phyloP scores from a whole-genome alignment of 257 asterid genomes.

The Solanum rostratum region DNA sequence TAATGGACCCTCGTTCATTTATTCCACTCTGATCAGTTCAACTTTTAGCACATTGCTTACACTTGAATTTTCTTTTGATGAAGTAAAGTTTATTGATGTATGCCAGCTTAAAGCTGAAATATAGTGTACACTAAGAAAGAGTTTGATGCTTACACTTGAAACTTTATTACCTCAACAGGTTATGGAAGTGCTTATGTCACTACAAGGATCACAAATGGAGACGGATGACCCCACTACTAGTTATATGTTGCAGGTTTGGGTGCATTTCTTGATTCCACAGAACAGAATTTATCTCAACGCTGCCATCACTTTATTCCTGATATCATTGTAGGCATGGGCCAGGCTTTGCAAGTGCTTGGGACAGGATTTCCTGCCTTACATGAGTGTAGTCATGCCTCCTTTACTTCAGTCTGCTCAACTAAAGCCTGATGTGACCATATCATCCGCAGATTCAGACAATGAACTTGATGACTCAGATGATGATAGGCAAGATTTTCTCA shows the following conservation, averaged over 20 bases:
- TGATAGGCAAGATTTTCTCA: slow-evolving; percentile 45
- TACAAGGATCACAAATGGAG: slow-evolving; percentile 94
- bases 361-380: slow-evolving; percentile 92
- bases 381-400: slow-evolving; percentile 96
- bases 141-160: not conserved
- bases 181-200: slow-evolving; percentile 86
- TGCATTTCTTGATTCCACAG: not conserved
- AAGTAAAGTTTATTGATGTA: not conserved
- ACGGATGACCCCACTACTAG: slow-evolving; percentile 91
- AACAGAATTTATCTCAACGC: not conserved
- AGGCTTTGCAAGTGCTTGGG: slow-evolving; percentile 95
- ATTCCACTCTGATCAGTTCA: not conserved
- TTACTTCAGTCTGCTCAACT: slow-evolving; percentile 88
- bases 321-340: slow-evolving; percentile 74
- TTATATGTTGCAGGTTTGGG: slow-evolving; percentile 81
- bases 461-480: slow-evolving; percentile 84
- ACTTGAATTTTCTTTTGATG: not conserved
- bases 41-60: not conserved
- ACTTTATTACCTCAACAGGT: slow-evolving; percentile 28
- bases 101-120: not conserved
- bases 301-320: not conserved
- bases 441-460: slow-evolving; percentile 82
- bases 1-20: not conserved
- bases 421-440: slow-evolving; percentile 83
- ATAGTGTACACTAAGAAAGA: not conserved